Base-by-base conservation (phyloP, 352 stramenopile genomes). In the Phytopythium sindhum region DNA sequence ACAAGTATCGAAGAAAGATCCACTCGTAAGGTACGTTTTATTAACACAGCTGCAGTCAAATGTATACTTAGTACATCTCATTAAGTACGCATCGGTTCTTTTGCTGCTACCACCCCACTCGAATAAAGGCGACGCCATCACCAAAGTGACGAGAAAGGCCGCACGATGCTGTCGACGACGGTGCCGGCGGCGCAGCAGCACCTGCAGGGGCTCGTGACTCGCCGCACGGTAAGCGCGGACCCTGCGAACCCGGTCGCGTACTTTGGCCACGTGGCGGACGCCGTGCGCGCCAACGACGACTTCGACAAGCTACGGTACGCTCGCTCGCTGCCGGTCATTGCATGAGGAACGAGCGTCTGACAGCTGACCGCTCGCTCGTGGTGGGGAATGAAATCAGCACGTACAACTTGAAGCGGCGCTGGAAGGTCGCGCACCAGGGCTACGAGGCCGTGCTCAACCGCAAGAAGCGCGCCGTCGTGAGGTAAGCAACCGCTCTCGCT, bases 401-500 rank as follows among this genome's bases (percentile, higher is more conserved):
- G 37, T 86, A 88, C 65, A 90, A 86, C 58, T 69, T 91, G 37
- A 92, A 90, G 70, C 80, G 86, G 53, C 66, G 81, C 35, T 76
- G 74, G 56, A 77, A 85, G 45, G 70, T 91, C 3, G 72, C 75
- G 10, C 78, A 80, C 57, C 68, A 89, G 21, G 86, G 84, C 39
- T 92, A 93, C 62, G 86, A 94, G 65, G 74, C 78, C 10, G 86
- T 94, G 23, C 61, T 94, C 28, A 93, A 75, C 59, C 74, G 80
- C 33, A 89, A 88, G 62, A 94, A 94, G 63, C 84, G 86, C 29
- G 62, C 66, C 11, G 54, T 64, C 0, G 58, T 83, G 14, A 65
- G 62, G 60, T 74, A 48, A 19, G 47, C 54, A 60, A 39, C 50
- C 60, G 48, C 7, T 26, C 57, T 48, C 9, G 17, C 39, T 3